Conservation (phyloP, 306 rosid genomes). For the Quercus mongolica region DNA sequence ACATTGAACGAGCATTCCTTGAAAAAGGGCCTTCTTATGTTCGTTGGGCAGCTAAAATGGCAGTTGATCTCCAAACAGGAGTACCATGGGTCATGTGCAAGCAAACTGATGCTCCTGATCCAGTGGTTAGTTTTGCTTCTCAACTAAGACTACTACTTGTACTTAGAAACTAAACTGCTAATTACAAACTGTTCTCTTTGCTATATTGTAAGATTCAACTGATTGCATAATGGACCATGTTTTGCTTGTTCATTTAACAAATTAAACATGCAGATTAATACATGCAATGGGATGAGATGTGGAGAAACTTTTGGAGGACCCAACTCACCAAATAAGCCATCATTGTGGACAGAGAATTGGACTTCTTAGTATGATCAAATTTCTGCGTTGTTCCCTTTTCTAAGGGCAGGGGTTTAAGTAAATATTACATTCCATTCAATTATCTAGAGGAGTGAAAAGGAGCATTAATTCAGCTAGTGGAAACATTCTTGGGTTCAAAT, state of each 20-base stretch:
- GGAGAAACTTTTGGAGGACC: slow-evolving; percentile 74
- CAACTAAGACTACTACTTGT: not conserved
- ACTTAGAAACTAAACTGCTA: no score
- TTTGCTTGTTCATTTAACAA: not conserved
- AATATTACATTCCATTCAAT: no score
- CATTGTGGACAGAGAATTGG: slow-evolving; percentile 85
- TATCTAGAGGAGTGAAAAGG: no score
- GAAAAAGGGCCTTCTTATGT: slow-evolving; percentile 40
- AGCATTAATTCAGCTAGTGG: no score
- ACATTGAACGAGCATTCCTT: slow-evolving; percentile 50
- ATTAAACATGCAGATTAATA: slow-evolving; percentile 47
- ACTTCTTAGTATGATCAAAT: slow-evolving; percentile 50
- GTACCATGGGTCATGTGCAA: slow-evolving; percentile 87
- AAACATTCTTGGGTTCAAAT: no score
- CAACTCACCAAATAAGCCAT: slow-evolving; percentile 72
- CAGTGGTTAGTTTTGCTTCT: slow-evolving; percentile 43
- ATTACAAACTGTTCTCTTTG: no score
- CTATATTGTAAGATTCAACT: no score
- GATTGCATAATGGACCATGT: not conserved
- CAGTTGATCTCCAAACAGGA: slow-evolving; percentile 58
- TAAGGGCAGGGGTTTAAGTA: not conserved
- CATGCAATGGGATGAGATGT: slow-evolving; percentile 79
- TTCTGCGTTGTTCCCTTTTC: not conserved
- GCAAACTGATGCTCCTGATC: slow-evolving; percentile 80
- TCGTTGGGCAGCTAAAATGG: slow-evolving; percentile 74